Base-by-base conservation (phyloP, 495 filamentous ascomycete genomes). In the Arthonia radiata region DNA sequence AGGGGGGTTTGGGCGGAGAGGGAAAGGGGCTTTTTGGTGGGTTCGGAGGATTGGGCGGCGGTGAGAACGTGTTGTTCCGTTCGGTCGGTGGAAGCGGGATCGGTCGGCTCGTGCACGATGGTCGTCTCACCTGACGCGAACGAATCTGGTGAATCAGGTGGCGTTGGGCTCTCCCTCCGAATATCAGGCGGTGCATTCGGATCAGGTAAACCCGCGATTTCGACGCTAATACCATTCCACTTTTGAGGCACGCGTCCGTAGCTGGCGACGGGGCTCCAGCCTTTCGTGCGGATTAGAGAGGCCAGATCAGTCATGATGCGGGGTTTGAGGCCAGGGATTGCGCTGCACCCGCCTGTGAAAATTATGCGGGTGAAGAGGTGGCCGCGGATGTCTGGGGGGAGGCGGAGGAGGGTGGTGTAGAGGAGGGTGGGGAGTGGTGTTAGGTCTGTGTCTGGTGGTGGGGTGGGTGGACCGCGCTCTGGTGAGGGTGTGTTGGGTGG, bases 301-400 rank as follows among this genome's bases (percentile, higher is more conserved):
- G 54, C 54, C 0, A 94, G 56, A 35, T 97, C 83, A 15, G 67
- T 54, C 11, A 93, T 49, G 16, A 91, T 58, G 5, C 86, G 67
- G n/a, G 52, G 49, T 38, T 78, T 81, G 2, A 97, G 50, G 4
- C 86, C 86, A 2, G 76, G 61, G 8, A 94, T 69, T 13, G 64
- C 60, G 19, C 80, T 66, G 25, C 72, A 71, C 4, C 81, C 81
- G 18, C 86, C 86, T 0, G 72, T 71, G 40, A 94, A 68, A 3
- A 91, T 58, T 28, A 97, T 79, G 27, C 83, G 73, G 4, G 80
- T 66, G 76, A 93, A 86, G 46, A 80, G 91, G 5, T 70, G 49
- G 1, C 69, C 67, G 13, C 86, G 68, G 13, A 76, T 64, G 49
- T 97, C 86, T 2, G 81, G 51, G 0, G 81, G 75, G 1, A 90